phyloP scores from a whole-genome alignment of 805 yeast genomes.

The Millerago galiae region DNA sequence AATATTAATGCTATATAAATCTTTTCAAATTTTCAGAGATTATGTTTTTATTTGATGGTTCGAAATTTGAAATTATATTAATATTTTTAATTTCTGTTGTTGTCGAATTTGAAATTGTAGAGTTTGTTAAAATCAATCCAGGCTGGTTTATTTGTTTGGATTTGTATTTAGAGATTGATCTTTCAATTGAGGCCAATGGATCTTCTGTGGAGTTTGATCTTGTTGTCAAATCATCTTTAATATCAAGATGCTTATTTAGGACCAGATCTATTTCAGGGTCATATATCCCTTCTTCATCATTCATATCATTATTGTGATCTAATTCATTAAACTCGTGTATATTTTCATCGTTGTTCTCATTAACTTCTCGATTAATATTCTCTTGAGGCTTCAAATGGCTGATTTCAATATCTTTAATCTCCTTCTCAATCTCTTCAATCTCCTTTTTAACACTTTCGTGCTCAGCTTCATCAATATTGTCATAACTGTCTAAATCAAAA shows the following conservation, averaged over 20 bases:
- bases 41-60: not conserved
- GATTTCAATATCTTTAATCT: not conserved
- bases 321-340: too few species aligned
- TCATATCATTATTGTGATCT: not conserved
- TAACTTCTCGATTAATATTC: too few species aligned
- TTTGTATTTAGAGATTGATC: slow-evolving; percentile 6
- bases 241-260: not conserved
- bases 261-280: not conserved
- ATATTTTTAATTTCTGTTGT: not conserved
- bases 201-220: not conserved
- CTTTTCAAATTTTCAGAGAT: slow-evolving; percentile 8
- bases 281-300: not conserved
- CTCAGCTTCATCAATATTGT: not conserved
- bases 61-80: not conserved
- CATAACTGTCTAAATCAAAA: slow-evolving; percentile 2
- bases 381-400: not conserved
- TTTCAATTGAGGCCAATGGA: slow-evolving; percentile 3
- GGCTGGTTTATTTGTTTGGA: not conserved
- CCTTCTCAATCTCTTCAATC: not conserved
- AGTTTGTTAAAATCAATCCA: not conserved
- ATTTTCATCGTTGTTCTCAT: too few species aligned
- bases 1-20: slow-evolving; percentile 14
- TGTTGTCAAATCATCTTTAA: not conserved
- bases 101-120: not conserved
- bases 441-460: not conserved